Evolutionary conservation across 345 rosid species (phyloP).

Genomic region (Lepidium africanum): DNA sequence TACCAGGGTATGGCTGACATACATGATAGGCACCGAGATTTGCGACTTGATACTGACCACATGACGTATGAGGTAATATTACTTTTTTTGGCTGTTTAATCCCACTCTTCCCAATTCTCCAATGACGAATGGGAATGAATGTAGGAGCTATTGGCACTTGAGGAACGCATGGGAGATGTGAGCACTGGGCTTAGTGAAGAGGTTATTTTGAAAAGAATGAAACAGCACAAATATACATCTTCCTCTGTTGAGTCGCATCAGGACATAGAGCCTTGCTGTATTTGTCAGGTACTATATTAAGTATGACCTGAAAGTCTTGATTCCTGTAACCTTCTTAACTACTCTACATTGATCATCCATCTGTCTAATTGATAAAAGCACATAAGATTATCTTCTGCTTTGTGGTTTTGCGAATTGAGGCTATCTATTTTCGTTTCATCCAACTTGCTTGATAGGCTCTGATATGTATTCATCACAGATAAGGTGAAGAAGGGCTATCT

Average conservation of each 20-base stretch:
- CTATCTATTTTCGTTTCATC: background rate
- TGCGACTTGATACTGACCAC: slow-evolving; percentile 96
- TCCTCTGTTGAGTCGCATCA: slow-evolving; percentile 17
- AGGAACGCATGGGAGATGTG: slow-evolving; percentile 84
- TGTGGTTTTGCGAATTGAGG: background rate
- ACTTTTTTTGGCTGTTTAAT: background rate
- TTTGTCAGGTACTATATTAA: slow-evolving; percentile 62
- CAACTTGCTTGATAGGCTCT: background rate
- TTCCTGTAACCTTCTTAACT: background rate
- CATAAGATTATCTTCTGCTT: background rate
- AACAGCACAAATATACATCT: slow-evolving; percentile 38
- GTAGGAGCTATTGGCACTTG: slow-evolving; percentile 84
- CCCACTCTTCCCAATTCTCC: background rate
- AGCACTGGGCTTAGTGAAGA: slow-evolving; percentile 82
- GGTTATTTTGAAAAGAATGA: slow-evolving; percentile 43
- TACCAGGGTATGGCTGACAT: slow-evolving; percentile 61
- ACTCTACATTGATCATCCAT: background rate
- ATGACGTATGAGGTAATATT: slow-evolving; percentile 85
- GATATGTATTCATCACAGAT: background rate
- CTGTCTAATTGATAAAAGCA: background rate
- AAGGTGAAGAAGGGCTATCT: no score
- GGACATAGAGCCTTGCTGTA: slow-evolving; percentile 76
- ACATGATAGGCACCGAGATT: slow-evolving; percentile 82
- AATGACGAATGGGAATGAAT: slow-evolving; percentile 12
- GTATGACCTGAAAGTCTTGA: background rate